phyloP scores from a whole-genome alignment of 768 basidiomycete species.

The Dacryopinax spathularia region DNA sequence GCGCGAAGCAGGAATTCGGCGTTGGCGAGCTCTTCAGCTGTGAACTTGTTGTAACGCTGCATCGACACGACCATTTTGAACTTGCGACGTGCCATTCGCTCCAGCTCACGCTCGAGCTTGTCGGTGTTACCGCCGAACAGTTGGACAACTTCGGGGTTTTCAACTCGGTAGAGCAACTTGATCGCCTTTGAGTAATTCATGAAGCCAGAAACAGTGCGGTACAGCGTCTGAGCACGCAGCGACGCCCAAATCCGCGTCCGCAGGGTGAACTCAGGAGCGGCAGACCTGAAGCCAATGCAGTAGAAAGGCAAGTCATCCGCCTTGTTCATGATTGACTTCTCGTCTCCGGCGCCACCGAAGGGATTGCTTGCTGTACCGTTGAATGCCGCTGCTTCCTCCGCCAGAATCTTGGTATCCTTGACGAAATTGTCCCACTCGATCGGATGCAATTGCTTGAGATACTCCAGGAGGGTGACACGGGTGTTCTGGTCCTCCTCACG shows the following conservation, averaged over 20 bases:
- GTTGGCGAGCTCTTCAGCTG: slow-evolving; percentile 98
- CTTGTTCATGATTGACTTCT: slow-evolving; percentile 62
- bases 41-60: slow-evolving; percentile 99
- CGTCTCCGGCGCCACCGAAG: slow-evolving; percentile 44
- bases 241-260: slow-evolving; percentile 99
- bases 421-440: slow-evolving; percentile 99
- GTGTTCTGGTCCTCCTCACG: slow-evolving; percentile 96
- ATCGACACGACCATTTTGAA: slow-evolving; percentile 99
- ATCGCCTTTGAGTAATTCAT: slow-evolving; percentile 99
- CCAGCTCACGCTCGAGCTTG: slow-evolving; percentile 86
- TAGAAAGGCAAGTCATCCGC: slow-evolving; percentile 92
- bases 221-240: slow-evolving; percentile 92
- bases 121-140: slow-evolving; percentile 95
- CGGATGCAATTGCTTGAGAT: slow-evolving; percentile 94
- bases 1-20: slow-evolving; percentile 94
- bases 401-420: slow-evolving; percentile 97
- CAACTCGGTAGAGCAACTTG: slow-evolving; percentile 97
- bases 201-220: slow-evolving; percentile 98
- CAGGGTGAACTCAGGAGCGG: slow-evolving; percentile 93
- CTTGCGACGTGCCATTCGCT: slow-evolving; percentile 93
- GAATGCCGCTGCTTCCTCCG: slow-evolving; percentile 83
- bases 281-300: slow-evolving; percentile 97
- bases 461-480: slow-evolving; percentile 91
- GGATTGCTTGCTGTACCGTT: slow-evolving; percentile 50
- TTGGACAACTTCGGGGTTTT: slow-evolving; percentile 98